Base-by-base conservation (phyloP, 2,329 filamentous ascomycete species). In the Metarhizium humberi region DNA sequence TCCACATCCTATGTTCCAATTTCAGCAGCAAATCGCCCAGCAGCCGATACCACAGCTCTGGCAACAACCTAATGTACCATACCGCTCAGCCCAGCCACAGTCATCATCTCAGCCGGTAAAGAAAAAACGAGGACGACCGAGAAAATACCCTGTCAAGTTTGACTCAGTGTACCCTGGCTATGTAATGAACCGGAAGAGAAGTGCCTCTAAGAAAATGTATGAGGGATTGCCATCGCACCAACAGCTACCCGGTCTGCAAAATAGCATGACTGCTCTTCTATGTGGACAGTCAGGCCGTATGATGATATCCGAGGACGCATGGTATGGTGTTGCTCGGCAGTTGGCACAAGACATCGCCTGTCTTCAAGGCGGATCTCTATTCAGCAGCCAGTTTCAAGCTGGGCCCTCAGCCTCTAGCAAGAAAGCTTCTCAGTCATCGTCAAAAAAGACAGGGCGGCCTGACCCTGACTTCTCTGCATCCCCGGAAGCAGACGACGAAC, bases 61-160 rank as follows among this genome's bases (percentile, higher is more conserved):
- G 13, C 53, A 53, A 48, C 56, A 55, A 40, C 32, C 18, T 3
- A 32, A 40, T 8, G 7, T 48, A 42, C 45, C 42, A 3, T 14
- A 40, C 10, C 16, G 30, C 32, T 20, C 20, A 30, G 45, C 13
- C 7, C 45, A 48, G 11, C 25, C 20, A n/a, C 45, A 30, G 16
- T 29, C 45, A 6, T 20, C 45, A 16, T 13, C 20, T 16, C 48
- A 51, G 25, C 56, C 56, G 13, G 49, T 56, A n/a, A 61, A 59
- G 46, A 57, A 59, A 13, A 63, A 61, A 49, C 58, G 60, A 34
- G 62, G 63, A 25, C 63, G 63, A 10, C 59, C 63, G 18, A 63
- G 55, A 32, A 58, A 55, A 38, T 57, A 58, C 34, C 56, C 56
- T 2, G 54, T 58, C 3, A 51, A 54, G 4, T 56, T 48, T 16